phyloP scores from a whole-genome alignment of 2,329 filamentous ascomycete genomes.

The Penicillium sp. region DNA sequence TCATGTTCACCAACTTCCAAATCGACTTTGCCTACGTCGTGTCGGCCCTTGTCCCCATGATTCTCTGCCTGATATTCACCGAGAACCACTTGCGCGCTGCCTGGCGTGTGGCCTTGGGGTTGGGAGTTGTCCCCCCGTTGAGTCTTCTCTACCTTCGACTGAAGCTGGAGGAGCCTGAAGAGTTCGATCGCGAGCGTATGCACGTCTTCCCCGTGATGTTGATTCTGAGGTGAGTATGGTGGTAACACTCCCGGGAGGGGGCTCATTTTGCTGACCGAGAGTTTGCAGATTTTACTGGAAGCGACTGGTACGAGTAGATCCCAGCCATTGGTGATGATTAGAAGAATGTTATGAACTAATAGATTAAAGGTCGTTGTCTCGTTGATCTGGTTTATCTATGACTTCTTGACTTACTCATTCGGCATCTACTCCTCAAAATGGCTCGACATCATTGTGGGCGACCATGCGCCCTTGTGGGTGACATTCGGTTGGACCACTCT shows the following conservation, averaged over 20 bases:
- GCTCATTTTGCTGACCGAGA: slow-evolving; percentile 1
- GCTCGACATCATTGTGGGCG: slow-evolving; percentile 59
- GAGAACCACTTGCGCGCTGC: slow-evolving; percentile 66
- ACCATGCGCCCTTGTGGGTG: slow-evolving; percentile 64
- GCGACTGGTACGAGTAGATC: slow-evolving; percentile 57
- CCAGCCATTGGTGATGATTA: background rate
- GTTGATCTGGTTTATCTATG: slow-evolving; percentile 81
- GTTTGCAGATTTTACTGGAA: slow-evolving; percentile 68
- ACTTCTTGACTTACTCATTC: slow-evolving; percentile 83
- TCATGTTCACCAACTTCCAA: slow-evolving; percentile 83
- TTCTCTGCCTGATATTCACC: slow-evolving; percentile 59
- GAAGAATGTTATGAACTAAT: slow-evolving; percentile 10
- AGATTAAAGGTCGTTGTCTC: slow-evolving; percentile 55
- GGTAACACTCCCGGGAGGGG: background rate
- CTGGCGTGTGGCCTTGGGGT: slow-evolving; percentile 77
- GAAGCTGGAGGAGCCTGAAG: slow-evolving; percentile 73
- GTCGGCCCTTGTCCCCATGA: slow-evolving; percentile 71
- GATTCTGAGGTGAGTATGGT: slow-evolving; percentile 46
- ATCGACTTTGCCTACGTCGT: slow-evolving; percentile 84
- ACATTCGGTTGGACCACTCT: slow-evolving; percentile 85
- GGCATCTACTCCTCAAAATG: slow-evolving; percentile 73
- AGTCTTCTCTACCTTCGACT: slow-evolving; percentile 68
- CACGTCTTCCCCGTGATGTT: slow-evolving; percentile 54
- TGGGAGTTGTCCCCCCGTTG: slow-evolving; percentile 75
- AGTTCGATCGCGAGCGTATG: slow-evolving; percentile 71